Conservation (phyloP, 1,284 basidiomycete species). For the Phlebopus sp. region DNA sequence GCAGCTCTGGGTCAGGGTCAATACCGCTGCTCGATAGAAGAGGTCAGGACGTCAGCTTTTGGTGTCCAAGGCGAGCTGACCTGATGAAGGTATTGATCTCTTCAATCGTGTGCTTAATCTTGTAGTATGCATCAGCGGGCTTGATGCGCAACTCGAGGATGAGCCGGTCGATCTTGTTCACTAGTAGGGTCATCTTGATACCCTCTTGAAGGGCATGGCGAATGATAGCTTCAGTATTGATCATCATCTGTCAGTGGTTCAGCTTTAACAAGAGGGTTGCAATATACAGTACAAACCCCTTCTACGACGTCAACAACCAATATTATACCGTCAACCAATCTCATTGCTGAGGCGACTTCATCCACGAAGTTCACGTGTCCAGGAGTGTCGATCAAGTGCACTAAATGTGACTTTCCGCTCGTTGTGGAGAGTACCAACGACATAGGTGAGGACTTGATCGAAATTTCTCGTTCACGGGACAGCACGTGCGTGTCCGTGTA, state of each 20-base stretch:
- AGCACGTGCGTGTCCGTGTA: constrained; percentile 96
- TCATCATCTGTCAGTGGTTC: constrained; percentile 68
- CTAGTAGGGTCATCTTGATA: constrained; percentile 88
- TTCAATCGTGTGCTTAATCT: constrained; percentile 98
- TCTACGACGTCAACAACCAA: constrained; percentile 96
- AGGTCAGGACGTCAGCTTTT: constrained; percentile 4
- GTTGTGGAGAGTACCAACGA: constrained; percentile 89
- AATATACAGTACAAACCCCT: constrained; percentile 58
- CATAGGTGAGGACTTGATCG: constrained; percentile 96
- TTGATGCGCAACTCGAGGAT: constrained; percentile 96
- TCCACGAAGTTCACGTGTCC: constrained; percentile 98
- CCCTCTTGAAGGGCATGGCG: constrained; percentile 86
- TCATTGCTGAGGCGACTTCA: constrained; percentile 87
- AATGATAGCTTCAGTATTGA: constrained; percentile 83
- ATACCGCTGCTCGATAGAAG: constrained; percentile 56
- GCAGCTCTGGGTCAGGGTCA: constrained; percentile 82
- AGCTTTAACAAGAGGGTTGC: constrained; percentile 7
- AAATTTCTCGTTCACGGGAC: constrained; percentile 86
- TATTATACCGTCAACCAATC: constrained; percentile 91
- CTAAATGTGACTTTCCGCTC: constrained; percentile 86
- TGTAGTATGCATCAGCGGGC: constrained; percentile 96
- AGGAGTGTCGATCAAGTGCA: constrained; percentile 96
- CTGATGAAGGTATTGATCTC: constrained; percentile 96
- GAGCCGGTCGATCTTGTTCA: constrained; percentile 98
- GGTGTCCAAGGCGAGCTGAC: constrained; percentile 38